Evolutionary conservation across 768 basidiomycete species (phyloP).

Genomic region (Termitomyces sp.): DNA sequence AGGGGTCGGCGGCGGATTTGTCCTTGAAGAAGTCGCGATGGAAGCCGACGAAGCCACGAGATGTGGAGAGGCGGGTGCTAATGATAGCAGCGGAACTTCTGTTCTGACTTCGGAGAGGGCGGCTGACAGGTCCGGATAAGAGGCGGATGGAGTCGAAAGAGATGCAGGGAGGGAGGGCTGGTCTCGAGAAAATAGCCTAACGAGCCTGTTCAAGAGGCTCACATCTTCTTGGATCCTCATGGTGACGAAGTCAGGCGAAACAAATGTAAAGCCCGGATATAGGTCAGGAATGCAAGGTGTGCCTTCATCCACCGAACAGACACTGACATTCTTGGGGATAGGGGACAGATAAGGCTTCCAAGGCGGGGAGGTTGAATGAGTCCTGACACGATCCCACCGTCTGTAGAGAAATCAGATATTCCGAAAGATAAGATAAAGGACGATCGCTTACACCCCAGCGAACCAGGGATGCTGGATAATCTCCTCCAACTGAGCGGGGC

Average conservation of each 20-base stretch:
- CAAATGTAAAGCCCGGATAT: background rate
- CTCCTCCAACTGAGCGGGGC: background rate
- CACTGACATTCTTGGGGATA: background rate
- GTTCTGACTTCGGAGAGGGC: background rate
- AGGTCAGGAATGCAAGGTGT: background rate
- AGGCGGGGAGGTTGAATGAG: background rate
- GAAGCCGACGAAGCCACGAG: background rate
- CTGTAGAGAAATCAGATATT: background rate
- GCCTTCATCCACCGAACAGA: background rate
- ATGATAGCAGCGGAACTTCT: background rate
- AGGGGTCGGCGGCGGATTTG: background rate
- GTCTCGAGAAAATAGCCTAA: background rate
- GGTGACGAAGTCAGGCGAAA: background rate
- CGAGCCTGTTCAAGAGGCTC: background rate
- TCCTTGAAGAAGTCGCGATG: background rate
- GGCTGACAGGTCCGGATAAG: background rate
- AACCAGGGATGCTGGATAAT: slow-evolving; percentile 8
- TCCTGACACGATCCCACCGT: background rate
- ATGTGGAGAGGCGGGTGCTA: background rate
- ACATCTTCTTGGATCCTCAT: too few relatives aligned
- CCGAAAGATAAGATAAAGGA: background rate
- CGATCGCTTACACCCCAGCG: slow-evolving; percentile 3
- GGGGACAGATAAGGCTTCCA: slow-evolving; percentile 3
- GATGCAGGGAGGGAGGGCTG: background rate
- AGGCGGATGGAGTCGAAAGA: background rate